Base-by-base conservation (phyloP, 805 yeast species). In the Saccharomyces mikatae region DNA sequence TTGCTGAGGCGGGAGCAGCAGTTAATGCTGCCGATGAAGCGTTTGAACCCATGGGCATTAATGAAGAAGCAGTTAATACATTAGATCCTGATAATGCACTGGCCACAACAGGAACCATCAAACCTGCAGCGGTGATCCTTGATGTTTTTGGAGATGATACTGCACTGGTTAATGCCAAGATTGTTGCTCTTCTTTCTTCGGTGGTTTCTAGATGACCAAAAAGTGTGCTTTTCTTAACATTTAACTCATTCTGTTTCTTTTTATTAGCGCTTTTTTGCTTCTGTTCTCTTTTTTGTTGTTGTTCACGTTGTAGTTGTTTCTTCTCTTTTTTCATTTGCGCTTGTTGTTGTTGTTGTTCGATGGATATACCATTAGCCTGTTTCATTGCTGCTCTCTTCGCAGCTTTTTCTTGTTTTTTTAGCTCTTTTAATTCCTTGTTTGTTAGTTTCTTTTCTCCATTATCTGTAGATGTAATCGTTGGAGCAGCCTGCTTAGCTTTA, bases 361-460 rank as follows among this genome's bases (percentile, higher is more conserved):
- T 61, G 21, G 77, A 67, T 48, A 82, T 80, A 32, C 86, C 90
- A 51, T 75, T 79, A 6, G 83, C 84, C 60, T 80, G 87, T 66
- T 88, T 90, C 59, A 84, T 82, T 2, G 96, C 96, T 2, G 96
- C 94, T 68, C 98, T 79, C 68, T 89, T 88, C 44, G 94, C 96
- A 13, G 94, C 94, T 72, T 92, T 91, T 65, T 90, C 96, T 62
- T 82, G 82, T 75, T 90, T 91, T 68, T 89, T 88, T 80, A 84
- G 74, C 62, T 89, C 97, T 69, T 91, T 91, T 58, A 89, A 76
- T 69, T 91, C 96, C 63, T 89, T 90, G 60, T 88, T 88, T 9
- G 87, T 71, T 47, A 85, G 68, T 53, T 72, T 71, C 56, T 68
- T 68, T 31, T 64, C 66, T 24, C 55, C 68, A 14, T 56, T 56